Evolutionary conservation across 129 eudicot species (phyloP).

Genomic region (Saussurea involucrata): DNA sequence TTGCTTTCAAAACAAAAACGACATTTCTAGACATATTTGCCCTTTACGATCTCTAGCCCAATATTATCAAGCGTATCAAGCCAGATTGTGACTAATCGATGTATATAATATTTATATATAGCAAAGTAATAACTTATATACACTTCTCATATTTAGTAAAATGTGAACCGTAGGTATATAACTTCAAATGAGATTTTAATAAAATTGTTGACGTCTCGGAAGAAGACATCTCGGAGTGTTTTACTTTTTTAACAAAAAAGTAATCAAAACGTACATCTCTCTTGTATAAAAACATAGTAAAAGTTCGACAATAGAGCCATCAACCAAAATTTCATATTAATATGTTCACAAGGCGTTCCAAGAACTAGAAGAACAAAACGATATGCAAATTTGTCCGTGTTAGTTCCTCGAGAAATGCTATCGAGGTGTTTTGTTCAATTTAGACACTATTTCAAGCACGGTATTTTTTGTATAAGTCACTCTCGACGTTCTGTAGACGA

Average conservation of each 20-base stretch:
- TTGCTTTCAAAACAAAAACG: too few relatives aligned
- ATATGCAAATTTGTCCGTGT: not conserved
- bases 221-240: too few relatives aligned
- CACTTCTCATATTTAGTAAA: not conserved
- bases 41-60: not conserved
- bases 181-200: too few relatives aligned
- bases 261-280: not conserved
- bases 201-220: too few relatives aligned
- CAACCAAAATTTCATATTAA: constrained; percentile 8
- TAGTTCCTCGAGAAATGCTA: constrained; percentile 11
- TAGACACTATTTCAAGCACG: not conserved
- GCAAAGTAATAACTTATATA: too few relatives aligned
- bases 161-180: not conserved
- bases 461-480: constrained; percentile 15
- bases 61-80: not conserved
- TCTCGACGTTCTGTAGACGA: not conserved
- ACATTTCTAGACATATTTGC: not conserved
- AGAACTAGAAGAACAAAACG: constrained; percentile 7
- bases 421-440: constrained; percentile 14
- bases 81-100: not conserved
- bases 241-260: too few relatives aligned
- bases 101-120: too few relatives aligned
- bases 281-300: not conserved
- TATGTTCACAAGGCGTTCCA: constrained; percentile 6
- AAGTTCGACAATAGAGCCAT: not conserved